These are phyloP conservation scores for Xylaria hypoxylon DNA, from an alignment of 2,329 filamentous ascomycete genomes.

Conservation along the genomic window DNA sequence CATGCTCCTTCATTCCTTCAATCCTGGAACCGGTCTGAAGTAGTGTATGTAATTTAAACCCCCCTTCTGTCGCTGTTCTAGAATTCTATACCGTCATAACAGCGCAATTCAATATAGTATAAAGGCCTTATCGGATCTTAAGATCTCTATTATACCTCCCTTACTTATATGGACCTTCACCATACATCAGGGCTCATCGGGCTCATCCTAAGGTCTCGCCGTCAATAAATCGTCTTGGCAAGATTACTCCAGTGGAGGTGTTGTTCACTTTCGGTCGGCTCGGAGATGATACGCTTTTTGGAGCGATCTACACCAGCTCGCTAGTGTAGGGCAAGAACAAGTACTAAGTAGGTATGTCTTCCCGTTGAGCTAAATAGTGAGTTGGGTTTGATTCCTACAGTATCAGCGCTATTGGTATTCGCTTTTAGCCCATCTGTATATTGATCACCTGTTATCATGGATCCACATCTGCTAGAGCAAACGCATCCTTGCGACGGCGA, in stretches of 20 bases:
- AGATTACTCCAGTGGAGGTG: conserved; percentile 3
- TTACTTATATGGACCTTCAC: conserved; percentile 3
- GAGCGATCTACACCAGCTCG: not conserved
- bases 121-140: conserved; percentile 22
- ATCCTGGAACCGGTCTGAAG: conserved; percentile 28
- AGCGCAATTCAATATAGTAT: conserved; percentile 16
- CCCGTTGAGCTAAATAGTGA: too few species aligned
- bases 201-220: conserved; percentile 18
- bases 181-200: not conserved
- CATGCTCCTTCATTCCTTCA: conserved; percentile 39
- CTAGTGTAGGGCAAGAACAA: conserved; percentile 8
- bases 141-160: conserved; percentile 22
- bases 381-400: too few species aligned
- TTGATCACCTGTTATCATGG: conserved; percentile 13
- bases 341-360: too few species aligned
- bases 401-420: too few species aligned
- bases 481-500: conserved; percentile 13
- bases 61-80: conserved; percentile 17
- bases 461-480: conserved; percentile 14
- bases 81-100: conserved; percentile 20
- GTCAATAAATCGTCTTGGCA: conserved; percentile 18
- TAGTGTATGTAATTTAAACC: conserved; percentile 10
- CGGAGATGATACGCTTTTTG: conserved; percentile 30
- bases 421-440: not conserved
- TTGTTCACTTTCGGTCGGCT: conserved; percentile 16